Evolutionary conservation across 306 rosid genomes (phyloP), one percentile per base, ranked within the genome.

Genomic region (Casuarina glauca): DNA sequence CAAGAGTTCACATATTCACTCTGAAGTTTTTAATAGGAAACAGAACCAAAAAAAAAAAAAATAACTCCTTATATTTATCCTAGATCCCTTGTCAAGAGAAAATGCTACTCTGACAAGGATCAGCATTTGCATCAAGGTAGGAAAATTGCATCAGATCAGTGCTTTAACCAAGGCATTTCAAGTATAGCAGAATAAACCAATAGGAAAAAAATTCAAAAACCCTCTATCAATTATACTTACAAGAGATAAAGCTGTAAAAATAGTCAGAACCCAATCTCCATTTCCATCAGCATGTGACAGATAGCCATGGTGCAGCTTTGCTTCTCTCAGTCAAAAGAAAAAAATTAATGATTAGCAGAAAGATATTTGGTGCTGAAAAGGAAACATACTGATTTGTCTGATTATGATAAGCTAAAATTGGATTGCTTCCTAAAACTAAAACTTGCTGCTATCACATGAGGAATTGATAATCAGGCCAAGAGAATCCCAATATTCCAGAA

Each of bases 251-350:
- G 98, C 97, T 7, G 97, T 80, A 80, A 92, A 92, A 78, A 92
- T 90, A 17, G 93, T 95, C 48, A 95, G 81, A 74, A 89, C 98
- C 98, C 97, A 95, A 83, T 95, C 98, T 83, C 97, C 98, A 46
- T 95, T 95, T 73, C 98, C 98, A 85, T 92, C 98, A 6, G 97
- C 98, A 74, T 92, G 91, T 76, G 93, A 67, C 79, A 95, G 89
- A 85, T 87, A 83, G 45, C 98, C 98, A 82, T 92, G 98, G 88
- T 95, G 97, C 87, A 95, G 78, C 80, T 91, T 94, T 48, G 98
- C 98, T 94, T 84, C 73, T 80, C 81, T 64, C 81, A 72, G 82
- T 41, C 48, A 69, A 81, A 67, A 69, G 51, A 77, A 16, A 55
- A 76, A 58, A 45, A 86, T 36, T 32, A 7, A 52, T 50, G 43